These are phyloP conservation scores for Tetraselmis chui DNA, from an alignment of 139 green algal species.

Conservation along the genomic window DNA sequence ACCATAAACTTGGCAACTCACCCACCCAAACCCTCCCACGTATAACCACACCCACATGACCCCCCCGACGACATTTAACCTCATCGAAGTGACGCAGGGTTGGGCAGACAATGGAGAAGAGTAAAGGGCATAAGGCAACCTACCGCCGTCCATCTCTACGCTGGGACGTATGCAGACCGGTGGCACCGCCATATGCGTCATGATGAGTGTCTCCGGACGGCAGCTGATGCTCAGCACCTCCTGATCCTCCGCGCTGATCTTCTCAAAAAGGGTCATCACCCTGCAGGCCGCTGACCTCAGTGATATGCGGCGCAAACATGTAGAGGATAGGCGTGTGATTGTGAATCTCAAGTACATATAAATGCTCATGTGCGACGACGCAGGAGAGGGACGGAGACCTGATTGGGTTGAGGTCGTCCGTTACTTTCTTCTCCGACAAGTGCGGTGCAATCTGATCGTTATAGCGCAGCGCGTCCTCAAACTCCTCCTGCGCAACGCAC, in stretches of 20 bases:
- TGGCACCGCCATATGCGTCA: constrained; percentile 83
- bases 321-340: no score
- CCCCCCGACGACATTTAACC: no score
- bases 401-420: constrained; percentile 92
- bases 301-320: no score
- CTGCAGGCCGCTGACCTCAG: neutral
- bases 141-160: constrained; percentile 93
- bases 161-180: constrained; percentile 90
- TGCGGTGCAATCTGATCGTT: constrained; percentile 56
- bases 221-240: constrained; percentile 58
- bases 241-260: constrained; percentile 60
- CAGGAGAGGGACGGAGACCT: no score
- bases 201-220: constrained; percentile 79
- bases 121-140: no score
- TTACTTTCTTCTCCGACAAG: constrained; percentile 38
- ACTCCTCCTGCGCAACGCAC: constrained; percentile 26
- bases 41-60: no score
- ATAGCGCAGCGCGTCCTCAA: constrained; percentile 45
- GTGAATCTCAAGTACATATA: no score
- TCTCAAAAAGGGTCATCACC: constrained; percentile 68
- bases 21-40: no score
- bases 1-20: constrained; percentile 4
- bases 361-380: no score
- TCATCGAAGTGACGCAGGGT: no score
- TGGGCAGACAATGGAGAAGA: no score